Conservation (phyloP, 83 land plant species). For the Picea abies region DNA sequence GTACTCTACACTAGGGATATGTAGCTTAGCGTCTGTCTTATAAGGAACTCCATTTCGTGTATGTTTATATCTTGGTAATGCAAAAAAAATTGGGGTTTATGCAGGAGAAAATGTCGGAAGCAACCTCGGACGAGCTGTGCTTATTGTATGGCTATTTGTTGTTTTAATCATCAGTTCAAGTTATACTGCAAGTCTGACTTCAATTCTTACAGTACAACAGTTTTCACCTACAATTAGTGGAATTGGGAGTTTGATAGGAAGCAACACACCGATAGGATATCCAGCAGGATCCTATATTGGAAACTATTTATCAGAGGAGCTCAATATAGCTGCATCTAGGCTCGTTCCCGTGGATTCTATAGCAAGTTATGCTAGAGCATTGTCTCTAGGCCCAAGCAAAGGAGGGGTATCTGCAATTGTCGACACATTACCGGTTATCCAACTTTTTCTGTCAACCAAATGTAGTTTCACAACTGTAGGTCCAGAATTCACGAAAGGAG, state of each 20-base stretch:
- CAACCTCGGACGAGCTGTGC: slow-evolving; percentile 77
- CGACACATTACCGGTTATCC: slow-evolving; percentile 72
- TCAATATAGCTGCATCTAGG: slow-evolving; percentile 57
- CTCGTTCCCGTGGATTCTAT: slow-evolving; percentile 45
- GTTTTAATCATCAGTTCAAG: slow-evolving; percentile 84
- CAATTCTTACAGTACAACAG: slow-evolving; percentile 83
- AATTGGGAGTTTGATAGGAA: slow-evolving; percentile 50
- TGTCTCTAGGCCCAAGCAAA: slow-evolving; percentile 44
- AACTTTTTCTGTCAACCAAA: slow-evolving; percentile 58
- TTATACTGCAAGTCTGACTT: slow-evolving; percentile 84
- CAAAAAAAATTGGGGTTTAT: background rate
- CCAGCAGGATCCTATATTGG: slow-evolving; percentile 70
- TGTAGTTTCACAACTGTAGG: slow-evolving; percentile 65
- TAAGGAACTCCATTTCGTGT: too few relatives aligned
- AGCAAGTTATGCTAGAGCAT: slow-evolving; percentile 47
- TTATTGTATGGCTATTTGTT: slow-evolving; percentile 94
- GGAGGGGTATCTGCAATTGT: slow-evolving; percentile 79
- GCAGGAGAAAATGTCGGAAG: slow-evolving; percentile 87
- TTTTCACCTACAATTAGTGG: slow-evolving; percentile 60
- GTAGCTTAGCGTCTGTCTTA: too few relatives aligned
- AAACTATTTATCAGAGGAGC: slow-evolving; percentile 53
- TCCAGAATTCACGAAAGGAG: slow-evolving; percentile 71
- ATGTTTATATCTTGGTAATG: too few relatives aligned
- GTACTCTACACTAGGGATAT: too few relatives aligned
- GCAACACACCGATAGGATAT: slow-evolving; percentile 60